Base-by-base conservation (phyloP, 2,329 filamentous ascomycete species). In the Apiospora arundinis region DNA sequence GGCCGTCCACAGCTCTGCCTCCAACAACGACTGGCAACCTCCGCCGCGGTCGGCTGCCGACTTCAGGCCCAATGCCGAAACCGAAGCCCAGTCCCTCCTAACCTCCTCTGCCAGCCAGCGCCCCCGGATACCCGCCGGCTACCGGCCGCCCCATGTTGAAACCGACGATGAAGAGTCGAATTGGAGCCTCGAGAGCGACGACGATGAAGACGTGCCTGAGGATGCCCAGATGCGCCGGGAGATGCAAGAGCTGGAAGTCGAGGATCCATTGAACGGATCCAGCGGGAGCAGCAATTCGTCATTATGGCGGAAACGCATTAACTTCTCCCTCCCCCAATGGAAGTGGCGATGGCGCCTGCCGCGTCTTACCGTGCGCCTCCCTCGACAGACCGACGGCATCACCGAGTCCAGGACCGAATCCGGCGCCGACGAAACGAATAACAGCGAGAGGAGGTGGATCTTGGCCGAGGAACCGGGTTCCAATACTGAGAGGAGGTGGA, bases 171-270 rank as follows among this genome's bases (percentile, higher is more conserved):
- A 86, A 75, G 78, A 85, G 37, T 84, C 89, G 82, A 81, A 87
- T 78, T 82, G 87, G 83, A 80, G 81, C 32, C 76, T 80, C 45
- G 77, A 78, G 2, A 73, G 72, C 67, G 73, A 73, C 32, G 83
- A 85, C 67, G 73, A 73, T 42, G 77, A 78, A 32, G 85, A 81
- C 76, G 84, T 84, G 82, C 80, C 81, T 44, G 88, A 93, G 74
- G 90, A 90, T 48, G 90, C 89, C 44, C 90, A 91, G 74, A 87
- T 96, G 76, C 91, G 93, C 74, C 89, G 92, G 75, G 93, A 96
- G 82, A 92, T 98, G 84, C 90, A 97, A 79, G 93, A 98, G 87
- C 91, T 97, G 88, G 94, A 97, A 76, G 90, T 97, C 56, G 89
- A 94, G 77, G 94, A 97, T 75, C 90, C 90, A 40, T 78, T 83